Conservation (phyloP, 2,329 filamentous ascomycete species). For the Triangularia verruculosa region DNA sequence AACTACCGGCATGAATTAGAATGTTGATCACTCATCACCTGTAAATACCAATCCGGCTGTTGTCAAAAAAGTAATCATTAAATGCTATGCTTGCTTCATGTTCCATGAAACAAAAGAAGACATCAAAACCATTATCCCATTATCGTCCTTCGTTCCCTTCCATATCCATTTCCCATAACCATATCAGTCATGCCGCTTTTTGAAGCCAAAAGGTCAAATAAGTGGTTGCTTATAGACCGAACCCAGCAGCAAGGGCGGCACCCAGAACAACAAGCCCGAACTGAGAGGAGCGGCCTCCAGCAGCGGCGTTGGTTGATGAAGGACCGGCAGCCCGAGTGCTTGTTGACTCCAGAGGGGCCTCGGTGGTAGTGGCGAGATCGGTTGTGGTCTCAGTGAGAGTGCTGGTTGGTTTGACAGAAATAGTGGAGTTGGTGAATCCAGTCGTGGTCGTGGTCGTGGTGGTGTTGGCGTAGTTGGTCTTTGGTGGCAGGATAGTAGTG, state of each 20-base stretch:
- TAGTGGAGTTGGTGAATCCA: not conserved
- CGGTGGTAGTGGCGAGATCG: not conserved
- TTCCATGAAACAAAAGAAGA: not conserved
- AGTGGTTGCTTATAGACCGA: constrained; percentile 4
- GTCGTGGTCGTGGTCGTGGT: not conserved
- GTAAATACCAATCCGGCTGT: not conserved
- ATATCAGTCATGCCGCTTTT: not conserved
- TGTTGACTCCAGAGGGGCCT: not conserved
- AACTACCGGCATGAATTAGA: not conserved
- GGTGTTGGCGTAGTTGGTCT: constrained; percentile 7
- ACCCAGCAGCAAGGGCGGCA: constrained; percentile 4
- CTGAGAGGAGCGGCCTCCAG: constrained; percentile 2
- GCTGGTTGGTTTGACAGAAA: not conserved
- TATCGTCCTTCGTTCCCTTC: not conserved
- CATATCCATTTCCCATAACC: not conserved
- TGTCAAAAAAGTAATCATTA: not conserved
- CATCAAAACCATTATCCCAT: not conserved
- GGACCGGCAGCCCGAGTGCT: constrained; percentile 7
- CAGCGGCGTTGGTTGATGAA: constrained; percentile 11
- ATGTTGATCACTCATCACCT: not conserved
- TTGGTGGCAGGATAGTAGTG: constrained; percentile 7
- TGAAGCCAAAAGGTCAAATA: not conserved
- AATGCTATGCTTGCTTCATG: not conserved
- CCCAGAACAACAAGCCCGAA: constrained; percentile 12
- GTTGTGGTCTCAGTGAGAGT: not conserved